Conservation (phyloP, 2,329 filamentous ascomycete genomes). For the Sclerotinia nivalis region DNA sequence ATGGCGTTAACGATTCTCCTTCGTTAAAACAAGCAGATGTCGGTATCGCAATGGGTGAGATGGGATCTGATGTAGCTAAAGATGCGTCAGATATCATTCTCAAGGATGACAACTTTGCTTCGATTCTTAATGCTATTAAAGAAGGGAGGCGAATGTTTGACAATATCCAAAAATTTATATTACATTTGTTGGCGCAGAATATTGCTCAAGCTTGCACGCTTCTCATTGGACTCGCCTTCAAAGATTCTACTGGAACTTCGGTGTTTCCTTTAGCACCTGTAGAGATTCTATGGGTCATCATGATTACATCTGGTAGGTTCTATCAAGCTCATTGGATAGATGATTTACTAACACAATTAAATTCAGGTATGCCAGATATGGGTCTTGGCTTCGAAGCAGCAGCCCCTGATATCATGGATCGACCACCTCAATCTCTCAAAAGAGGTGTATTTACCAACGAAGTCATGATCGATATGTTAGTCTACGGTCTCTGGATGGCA, state of each 20-base stretch:
- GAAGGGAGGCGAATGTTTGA: slow-evolving; percentile 76
- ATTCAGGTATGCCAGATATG: slow-evolving; percentile 69
- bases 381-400: slow-evolving; percentile 80
- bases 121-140: slow-evolving; percentile 69
- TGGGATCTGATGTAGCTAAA: slow-evolving; percentile 60
- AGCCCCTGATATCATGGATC: slow-evolving; percentile 71
- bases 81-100: slow-evolving; percentile 64
- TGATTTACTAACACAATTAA: neutral
- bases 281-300: slow-evolving; percentile 92
- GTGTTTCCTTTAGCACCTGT: slow-evolving; percentile 85
- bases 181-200: slow-evolving; percentile 67
- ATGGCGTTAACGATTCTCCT: slow-evolving; percentile 53
- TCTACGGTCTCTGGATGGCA: slow-evolving; percentile 79
- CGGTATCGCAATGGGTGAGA: slow-evolving; percentile 62
- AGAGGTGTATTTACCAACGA: slow-evolving; percentile 75
- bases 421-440: slow-evolving; percentile 70
- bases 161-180: slow-evolving; percentile 72
- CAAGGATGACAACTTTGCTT: slow-evolving; percentile 72
- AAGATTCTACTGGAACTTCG: slow-evolving; percentile 68
- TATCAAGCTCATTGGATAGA: neutral
- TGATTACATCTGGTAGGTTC: slow-evolving; percentile 72
- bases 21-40: slow-evolving; percentile 64
- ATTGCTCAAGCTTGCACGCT: slow-evolving; percentile 81
- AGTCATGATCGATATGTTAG: slow-evolving; percentile 75
- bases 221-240: slow-evolving; percentile 79